These are phyloP conservation scores for Xylaria telfairii DNA, from an alignment of 495 filamentous ascomycete species.

Conservation along the genomic window DNA sequence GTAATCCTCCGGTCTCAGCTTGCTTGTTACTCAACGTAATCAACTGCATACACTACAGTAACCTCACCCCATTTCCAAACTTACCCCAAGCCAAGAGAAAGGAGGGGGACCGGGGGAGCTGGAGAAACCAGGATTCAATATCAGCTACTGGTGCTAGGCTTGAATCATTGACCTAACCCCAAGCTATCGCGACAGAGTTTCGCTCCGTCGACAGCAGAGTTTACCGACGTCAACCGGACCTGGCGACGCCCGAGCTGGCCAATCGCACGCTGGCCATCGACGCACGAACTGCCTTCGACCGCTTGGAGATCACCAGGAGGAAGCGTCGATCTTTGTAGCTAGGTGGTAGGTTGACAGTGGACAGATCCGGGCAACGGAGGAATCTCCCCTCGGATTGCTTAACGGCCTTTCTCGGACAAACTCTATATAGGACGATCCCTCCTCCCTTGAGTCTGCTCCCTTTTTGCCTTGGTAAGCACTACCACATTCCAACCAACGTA, in stretches of 20 bases:
- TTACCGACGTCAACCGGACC: conserved; percentile 31
- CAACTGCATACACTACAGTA: conserved; percentile 9
- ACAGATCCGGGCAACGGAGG: conserved; percentile 21
- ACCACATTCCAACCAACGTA: conserved; percentile 7
- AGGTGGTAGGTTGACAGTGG: conserved; percentile 18
- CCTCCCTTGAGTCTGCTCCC: conserved; percentile 11
- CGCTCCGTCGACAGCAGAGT: conserved; percentile 31
- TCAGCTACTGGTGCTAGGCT: conserved; percentile 1
- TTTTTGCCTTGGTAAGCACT: not conserved
- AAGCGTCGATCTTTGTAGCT: conserved; percentile 37
- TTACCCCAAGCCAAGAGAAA: conserved; percentile 18
- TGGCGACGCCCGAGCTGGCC: conserved; percentile 31
- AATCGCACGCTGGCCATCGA: conserved; percentile 33
- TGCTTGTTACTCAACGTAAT: conserved; percentile 11
- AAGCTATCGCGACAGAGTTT: conserved; percentile 21
- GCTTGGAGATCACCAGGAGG: conserved; percentile 34
- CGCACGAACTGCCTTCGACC: conserved; percentile 18
- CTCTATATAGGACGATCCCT: not conserved
- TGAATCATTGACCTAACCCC: conserved; percentile 14
- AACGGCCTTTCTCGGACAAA: conserved; percentile 1
- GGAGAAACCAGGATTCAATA: not conserved
- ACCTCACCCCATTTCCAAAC: not conserved
- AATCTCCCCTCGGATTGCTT: conserved; percentile 14
- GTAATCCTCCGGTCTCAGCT: conserved; percentile 21
- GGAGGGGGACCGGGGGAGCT: not conserved